Evolutionary conservation across 176 grass and related monocot genomes (phyloP), one percentile per base, ranked within the genome.

Genomic region (Triticum urartu): DNA sequence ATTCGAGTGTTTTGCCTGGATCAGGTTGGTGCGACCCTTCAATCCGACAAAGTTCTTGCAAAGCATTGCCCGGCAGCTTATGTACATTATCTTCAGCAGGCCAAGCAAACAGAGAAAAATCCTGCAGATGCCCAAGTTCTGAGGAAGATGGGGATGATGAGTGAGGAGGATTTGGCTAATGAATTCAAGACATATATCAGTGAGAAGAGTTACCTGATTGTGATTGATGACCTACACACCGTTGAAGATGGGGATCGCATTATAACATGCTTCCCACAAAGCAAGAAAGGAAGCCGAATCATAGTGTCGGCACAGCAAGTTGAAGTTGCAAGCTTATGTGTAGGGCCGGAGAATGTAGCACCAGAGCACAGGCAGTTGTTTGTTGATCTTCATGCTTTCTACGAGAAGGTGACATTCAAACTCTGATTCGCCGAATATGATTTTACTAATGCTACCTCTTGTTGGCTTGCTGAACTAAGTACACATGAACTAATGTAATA

Each of bases 41-140:
- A 69, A 36, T 35, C 30, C 11, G 4, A 35, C 14, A 35, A 28
- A 68, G n/a, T 18, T 68, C 32, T 25, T 68, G 32, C 25, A 25
- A 68, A 68, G 65, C 65, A 68, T 68, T 68, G 65, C 34, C 65
- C 65, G 65, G 65, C 65, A 68, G 32, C 35, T 68, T 68, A 68
- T 68, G 14, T 68, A 68, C 8, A 35, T 35, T 25, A 68, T 68
- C 32, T 68, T 35, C 11, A 35, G n/a, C n/a, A 68, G 65, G 65
- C 32, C 65, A 68, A 25, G n/a, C n/a, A 68, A 68, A 68, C 12
- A 66, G 65, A 68, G 15, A 68, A 68, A 68, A 68, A 15, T 2
- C 30, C 65, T 68, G 35, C 3, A 8, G 30, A 68, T 68, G 30
- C 32, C 65, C 65, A 8, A 25, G 65, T 25, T 6, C 65, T 68